Evolutionary conservation across 1,284 basidiomycete species (phyloP).

Genomic region (Leccinum solheimii): DNA sequence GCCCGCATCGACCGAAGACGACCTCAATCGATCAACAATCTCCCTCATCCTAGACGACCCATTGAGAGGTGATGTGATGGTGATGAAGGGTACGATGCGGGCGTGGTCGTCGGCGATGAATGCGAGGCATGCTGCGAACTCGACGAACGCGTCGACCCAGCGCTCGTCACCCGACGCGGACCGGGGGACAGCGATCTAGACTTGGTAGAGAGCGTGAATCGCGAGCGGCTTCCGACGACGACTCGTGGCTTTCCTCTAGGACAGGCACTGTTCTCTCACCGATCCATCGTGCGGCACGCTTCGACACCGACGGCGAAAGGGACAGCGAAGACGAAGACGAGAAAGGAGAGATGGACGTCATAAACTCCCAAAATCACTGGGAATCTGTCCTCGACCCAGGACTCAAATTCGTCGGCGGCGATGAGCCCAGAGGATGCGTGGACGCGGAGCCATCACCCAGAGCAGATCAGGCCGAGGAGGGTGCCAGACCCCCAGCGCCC

Average conservation of each 20-base stretch:
- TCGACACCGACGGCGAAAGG: constrained; percentile 15
- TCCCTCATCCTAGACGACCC: no score
- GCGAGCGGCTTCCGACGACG: background rate
- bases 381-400: constrained; percentile 25
- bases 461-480: background rate
- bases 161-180: no score
- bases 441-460: constrained; percentile 7
- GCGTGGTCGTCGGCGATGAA: no score
- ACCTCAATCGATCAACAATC: no score
- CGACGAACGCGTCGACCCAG: no score
- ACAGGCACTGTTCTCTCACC: constrained; percentile 1
- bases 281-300: background rate
- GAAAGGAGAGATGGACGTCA: constrained; percentile 21
- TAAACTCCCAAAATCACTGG: constrained; percentile 33
- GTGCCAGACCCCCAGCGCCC: background rate
- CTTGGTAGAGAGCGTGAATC: no score
- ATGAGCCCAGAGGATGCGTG: constrained; percentile 10
- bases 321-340: constrained; percentile 25
- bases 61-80: no score
- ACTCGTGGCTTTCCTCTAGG: background rate
- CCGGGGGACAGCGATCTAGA: no score
- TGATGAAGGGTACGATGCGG: no score
- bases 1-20: no score
- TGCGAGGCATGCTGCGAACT: no score
- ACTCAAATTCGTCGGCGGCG: constrained; percentile 14